Percentiles rank a stretch among this genome's conserved stretches.
These are phyloP conservation scores for Entomortierella parvispora DNA, from an alignment of 192 early-diverging fungal species.

Conservation along the genomic window DNA sequence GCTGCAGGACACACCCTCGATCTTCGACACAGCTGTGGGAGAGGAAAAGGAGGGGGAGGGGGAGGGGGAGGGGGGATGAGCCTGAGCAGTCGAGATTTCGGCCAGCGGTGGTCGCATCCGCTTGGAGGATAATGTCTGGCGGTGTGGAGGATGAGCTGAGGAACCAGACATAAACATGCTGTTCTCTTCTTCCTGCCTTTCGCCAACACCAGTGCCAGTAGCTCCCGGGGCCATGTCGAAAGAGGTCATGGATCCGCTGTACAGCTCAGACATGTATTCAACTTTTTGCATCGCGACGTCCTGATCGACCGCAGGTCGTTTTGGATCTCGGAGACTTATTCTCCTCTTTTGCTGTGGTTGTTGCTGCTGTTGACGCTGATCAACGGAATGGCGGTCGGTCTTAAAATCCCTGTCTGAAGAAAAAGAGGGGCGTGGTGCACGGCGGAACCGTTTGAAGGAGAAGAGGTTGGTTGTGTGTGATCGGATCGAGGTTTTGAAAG, in stretches of 20 bases:
- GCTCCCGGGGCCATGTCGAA: not conserved
- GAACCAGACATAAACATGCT: no score
- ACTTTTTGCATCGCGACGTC: constrained; percentile 24
- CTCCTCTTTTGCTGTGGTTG: not conserved
- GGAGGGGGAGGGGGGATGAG: constrained; percentile 7
- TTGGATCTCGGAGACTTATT: no score
- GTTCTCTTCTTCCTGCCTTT: no score
- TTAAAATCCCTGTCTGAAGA: not conserved
- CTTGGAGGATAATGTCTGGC: constrained; percentile 25
- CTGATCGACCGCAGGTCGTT: no score
- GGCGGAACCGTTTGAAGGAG: constrained; percentile 12
- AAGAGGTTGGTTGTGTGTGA: not conserved
- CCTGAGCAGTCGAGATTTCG: constrained; percentile 22
- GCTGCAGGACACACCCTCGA: no score
- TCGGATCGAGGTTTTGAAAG: constrained; percentile 6
- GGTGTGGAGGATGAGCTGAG: not conserved
- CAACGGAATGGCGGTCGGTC: not conserved
- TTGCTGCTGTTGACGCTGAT: not conserved
- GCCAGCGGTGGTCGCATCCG: constrained; percentile 32
- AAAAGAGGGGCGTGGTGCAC: no score
- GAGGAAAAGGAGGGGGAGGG: not conserved
- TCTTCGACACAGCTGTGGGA: no score
- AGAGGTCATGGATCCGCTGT: constrained; percentile 1
- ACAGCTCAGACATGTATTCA: constrained; percentile 18
- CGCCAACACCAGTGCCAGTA: no score